Percentiles rank a stretch among this genome's conserved stretches.
Conservation (phyloP, 352 stramenopile species). For the Stephanocyclus meneghinianus region DNA sequence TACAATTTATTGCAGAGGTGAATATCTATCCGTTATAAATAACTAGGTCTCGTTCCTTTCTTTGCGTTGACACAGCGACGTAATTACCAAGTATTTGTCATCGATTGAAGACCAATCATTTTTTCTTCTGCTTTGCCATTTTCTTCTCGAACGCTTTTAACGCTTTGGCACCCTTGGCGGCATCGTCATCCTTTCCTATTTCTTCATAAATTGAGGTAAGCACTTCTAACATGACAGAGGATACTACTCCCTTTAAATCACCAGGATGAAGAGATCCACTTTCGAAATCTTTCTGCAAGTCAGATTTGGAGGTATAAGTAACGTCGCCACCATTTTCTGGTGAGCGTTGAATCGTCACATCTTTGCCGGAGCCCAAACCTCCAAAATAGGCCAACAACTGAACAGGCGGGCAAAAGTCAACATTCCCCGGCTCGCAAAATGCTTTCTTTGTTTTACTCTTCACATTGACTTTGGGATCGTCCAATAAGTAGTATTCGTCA, state of each 20-base stretch:
- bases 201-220: constrained; percentile 78
- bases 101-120: constrained; percentile 13
- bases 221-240: constrained; percentile 90
- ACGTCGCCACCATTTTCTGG: constrained; percentile 81
- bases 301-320: constrained; percentile 88
- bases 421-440: constrained; percentile 90
- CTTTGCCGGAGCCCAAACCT: constrained; percentile 51
- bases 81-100: not conserved
- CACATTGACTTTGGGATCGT: constrained; percentile 82
- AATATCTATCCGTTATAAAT: no score
- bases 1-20: no score
- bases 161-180: constrained; percentile 61
- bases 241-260: constrained; percentile 92
- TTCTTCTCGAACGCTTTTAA: constrained; percentile 83
- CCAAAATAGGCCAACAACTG: constrained; percentile 65
- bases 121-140: constrained; percentile 76
- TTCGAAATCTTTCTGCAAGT: constrained; percentile 90
- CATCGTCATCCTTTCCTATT: constrained; percentile 70
- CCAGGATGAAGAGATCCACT: constrained; percentile 88
- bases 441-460: constrained; percentile 98
- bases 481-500: constrained; percentile 79
- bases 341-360: constrained; percentile 73
- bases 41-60: not conserved
- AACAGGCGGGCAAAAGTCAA: constrained; percentile 81
- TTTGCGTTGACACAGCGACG: not conserved